Evolutionary conservation across 805 yeast species (phyloP).

Genomic region (Teunomyces cretensis): DNA sequence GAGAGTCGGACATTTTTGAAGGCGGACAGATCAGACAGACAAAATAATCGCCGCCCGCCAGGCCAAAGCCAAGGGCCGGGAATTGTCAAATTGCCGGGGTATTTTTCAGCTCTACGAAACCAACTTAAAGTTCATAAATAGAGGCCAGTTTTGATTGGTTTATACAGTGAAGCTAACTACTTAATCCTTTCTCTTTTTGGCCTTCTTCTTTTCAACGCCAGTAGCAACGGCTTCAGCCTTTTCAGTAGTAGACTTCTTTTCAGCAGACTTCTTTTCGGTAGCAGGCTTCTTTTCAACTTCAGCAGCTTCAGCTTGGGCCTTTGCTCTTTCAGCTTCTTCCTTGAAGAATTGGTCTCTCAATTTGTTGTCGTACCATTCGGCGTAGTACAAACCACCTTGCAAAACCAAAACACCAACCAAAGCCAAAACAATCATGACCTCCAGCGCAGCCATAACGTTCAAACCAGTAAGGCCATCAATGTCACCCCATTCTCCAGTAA

Average conservation of each 20-base stretch:
- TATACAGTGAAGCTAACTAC: background rate
- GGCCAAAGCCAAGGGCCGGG: too few species aligned
- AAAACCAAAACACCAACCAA: slow-evolving; percentile 77
- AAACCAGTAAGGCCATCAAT: slow-evolving; percentile 83
- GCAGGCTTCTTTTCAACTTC: background rate
- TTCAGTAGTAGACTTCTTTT: background rate
- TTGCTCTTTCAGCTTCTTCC: slow-evolving; percentile 22
- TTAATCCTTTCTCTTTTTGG: slow-evolving; percentile 5
- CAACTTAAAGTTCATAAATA: too few species aligned
- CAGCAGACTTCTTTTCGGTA: slow-evolving; percentile 5
- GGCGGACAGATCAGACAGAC: too few species aligned
- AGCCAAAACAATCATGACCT: slow-evolving; percentile 68
- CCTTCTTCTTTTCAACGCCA: slow-evolving; percentile 10
- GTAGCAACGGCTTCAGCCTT: slow-evolving; percentile 8
- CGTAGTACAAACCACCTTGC: slow-evolving; percentile 89
- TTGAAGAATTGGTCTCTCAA: slow-evolving; percentile 32
- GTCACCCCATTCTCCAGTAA: slow-evolving; percentile 87
- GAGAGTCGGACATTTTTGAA: too few species aligned
- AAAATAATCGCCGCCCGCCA: too few species aligned
- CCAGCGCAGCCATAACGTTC: slow-evolving; percentile 89
- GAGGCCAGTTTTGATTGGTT: background rate
- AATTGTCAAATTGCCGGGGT: too few species aligned
- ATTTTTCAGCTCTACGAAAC: too few species aligned
- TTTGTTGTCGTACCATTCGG: slow-evolving; percentile 56
- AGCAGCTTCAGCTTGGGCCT: slow-evolving; percentile 9